A percentile compares a stretch with the other conserved stretches of the same genome.
Evolutionary conservation across 805 yeast genomes (phyloP).

Genomic region (Hanseniaspora meyeri): DNA sequence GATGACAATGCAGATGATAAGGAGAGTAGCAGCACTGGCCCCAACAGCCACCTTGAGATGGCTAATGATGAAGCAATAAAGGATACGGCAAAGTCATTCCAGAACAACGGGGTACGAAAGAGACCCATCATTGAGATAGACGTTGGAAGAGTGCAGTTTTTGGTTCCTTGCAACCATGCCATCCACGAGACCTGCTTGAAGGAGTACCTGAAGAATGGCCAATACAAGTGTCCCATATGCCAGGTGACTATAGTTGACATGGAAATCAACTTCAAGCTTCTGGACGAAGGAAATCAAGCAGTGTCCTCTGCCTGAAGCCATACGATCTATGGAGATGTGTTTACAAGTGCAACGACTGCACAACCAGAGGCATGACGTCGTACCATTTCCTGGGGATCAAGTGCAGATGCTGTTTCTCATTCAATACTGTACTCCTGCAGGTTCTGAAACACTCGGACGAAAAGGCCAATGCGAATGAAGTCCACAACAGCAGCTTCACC

Average conservation of each 20-base stretch:
- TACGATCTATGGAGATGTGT: slow-evolving; percentile 63
- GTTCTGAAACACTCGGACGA: slow-evolving; percentile 47
- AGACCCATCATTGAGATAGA: slow-evolving; percentile 43
- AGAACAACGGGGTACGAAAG: slow-evolving; percentile 75
- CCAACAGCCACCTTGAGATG: no score
- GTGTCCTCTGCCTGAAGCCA: slow-evolving; percentile 71
- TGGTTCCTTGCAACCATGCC: slow-evolving; percentile 68
- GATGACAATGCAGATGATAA: neutral
- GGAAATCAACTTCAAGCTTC: slow-evolving; percentile 75
- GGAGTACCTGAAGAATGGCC: slow-evolving; percentile 58
- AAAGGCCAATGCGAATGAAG: slow-evolving; percentile 22
- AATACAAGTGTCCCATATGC: slow-evolving; percentile 86
- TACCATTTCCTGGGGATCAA: slow-evolving; percentile 80
- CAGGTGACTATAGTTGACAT: slow-evolving; percentile 73
- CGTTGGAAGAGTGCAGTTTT: slow-evolving; percentile 5
- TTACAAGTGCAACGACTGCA: slow-evolving; percentile 76
- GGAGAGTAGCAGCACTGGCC: neutral
- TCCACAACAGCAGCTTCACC: neutral
- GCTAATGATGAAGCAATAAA: neutral
- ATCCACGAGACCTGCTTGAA: slow-evolving; percentile 78
- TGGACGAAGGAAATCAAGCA: slow-evolving; percentile 71
- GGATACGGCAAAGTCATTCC: slow-evolving; percentile 32
- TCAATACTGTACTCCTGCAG: slow-evolving; percentile 67
- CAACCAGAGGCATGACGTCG: slow-evolving; percentile 58
- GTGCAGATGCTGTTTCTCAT: slow-evolving; percentile 77